A percentile compares a stretch with the other conserved stretches of the same genome.
phyloP scores from a whole-genome alignment of 345 rosid species.

The Eucalyptus fibrosa region DNA sequence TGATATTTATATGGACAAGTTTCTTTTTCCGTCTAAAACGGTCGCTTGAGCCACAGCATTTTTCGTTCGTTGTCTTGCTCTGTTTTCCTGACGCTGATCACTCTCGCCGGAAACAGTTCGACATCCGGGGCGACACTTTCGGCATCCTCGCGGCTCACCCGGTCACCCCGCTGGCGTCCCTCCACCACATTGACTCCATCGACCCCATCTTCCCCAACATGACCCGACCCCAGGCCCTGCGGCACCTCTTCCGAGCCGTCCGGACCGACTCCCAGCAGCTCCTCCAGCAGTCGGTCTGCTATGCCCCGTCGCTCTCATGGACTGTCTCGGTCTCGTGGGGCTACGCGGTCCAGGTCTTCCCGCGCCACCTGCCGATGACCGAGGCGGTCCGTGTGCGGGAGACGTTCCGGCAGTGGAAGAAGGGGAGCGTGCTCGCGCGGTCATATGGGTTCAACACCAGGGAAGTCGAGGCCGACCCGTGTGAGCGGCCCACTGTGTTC shows the following conservation, averaged over 20 bases:
- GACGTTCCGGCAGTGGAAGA: constrained; percentile 63
- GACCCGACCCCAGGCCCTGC: constrained; percentile 33
- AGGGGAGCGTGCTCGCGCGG: constrained; percentile 6
- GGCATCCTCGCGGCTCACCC: constrained; percentile 77
- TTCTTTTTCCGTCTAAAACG: background rate
- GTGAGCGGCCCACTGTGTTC: constrained; percentile 59
- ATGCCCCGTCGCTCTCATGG: constrained; percentile 66
- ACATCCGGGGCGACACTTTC: constrained; percentile 57
- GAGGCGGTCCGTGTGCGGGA: constrained; percentile 39
- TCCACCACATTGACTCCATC: constrained; percentile 53
- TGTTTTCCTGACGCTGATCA: background rate
- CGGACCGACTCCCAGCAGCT: constrained; percentile 50
- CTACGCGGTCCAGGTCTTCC: constrained; percentile 59
- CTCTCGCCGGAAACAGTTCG: constrained; percentile 26
- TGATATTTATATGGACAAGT: background rate
- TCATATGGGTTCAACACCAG: constrained; percentile 52
- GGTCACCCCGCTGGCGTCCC: constrained; percentile 48
- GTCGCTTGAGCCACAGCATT: background rate
- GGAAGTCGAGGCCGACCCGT: constrained; percentile 37
- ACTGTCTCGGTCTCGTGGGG: constrained; percentile 87
- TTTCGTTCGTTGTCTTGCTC: background rate
- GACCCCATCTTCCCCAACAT: constrained; percentile 73
- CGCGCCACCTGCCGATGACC: constrained; percentile 16
- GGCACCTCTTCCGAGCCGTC: constrained; percentile 44
- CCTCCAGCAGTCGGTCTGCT: constrained; percentile 75